Base-by-base conservation (phyloP, 306 rosid genomes). In the Malus fusca region DNA sequence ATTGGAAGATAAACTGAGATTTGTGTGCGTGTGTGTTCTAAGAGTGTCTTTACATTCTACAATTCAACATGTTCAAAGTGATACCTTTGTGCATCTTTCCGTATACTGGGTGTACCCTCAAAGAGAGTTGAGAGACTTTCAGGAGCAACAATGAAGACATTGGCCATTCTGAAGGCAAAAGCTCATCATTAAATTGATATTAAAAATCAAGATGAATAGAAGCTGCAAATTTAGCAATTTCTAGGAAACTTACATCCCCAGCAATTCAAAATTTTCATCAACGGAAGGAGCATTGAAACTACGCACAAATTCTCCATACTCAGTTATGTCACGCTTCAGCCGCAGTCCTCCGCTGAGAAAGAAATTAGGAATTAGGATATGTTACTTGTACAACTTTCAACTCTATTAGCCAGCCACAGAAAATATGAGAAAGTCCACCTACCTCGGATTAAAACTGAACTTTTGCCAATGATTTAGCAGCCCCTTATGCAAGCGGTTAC, bases 251-350 rank as follows among this genome's bases (percentile, higher is more conserved):
- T 83, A 96, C 99, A 96, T 90, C 88, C 99, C 98, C 90, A 96
- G 78, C 82, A 90, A 87, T 83, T 96, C 99, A 84, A 96, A 92
- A 72, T 88, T 92, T 77, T 96, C 99, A 77, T 96, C 98, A 73
- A 96, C 97, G 31, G 88, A 71, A 81, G 88, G 88, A 63, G 98
- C 97, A 79, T 92, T 96, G 81, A 96, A 96, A 84, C 97, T 90
- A 69, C 96, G 98, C 19, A 96, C 92, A 79, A 87, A 96, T 78
- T 96, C 99, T 88, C 96, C 99, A 79, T 96, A 96, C 82, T 96
- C 98, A 14, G 98, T 96, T 69, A 96, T 96, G 86, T 96, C 99
- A 83, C 99, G 99, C 92, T 96, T 96, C 78, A 96, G 88, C 79
- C 99, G 89, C 76, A 96, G 81, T 46, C 99, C 99, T 25, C 98